These are phyloP conservation scores for Brasenia schreberi DNA, from an alignment of 164 flowering plant genomes.

Conservation along the genomic window DNA sequence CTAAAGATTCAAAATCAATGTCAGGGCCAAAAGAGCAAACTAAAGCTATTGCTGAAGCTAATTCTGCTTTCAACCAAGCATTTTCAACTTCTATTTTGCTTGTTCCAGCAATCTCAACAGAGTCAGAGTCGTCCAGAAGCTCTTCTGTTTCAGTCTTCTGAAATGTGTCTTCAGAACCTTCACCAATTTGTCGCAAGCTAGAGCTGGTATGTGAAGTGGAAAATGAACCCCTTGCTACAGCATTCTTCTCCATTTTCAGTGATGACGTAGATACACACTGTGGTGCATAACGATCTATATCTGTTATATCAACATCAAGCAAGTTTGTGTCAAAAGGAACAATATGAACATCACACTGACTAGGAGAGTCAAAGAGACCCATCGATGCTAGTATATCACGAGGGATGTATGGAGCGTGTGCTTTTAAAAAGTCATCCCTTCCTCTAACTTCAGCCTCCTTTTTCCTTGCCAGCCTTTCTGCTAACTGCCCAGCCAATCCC, in stretches of 20 bases:
- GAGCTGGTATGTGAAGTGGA: conserved; percentile 44
- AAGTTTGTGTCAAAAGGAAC: conserved; percentile 74
- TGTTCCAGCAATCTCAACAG: conserved; percentile 91
- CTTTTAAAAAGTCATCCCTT: conserved; percentile 75
- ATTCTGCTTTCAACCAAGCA: conserved; percentile 90
- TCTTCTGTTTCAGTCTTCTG: conserved; percentile 41
- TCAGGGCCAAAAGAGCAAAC: conserved; percentile 54
- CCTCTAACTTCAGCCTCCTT: conserved; percentile 78
- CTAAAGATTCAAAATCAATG: conserved; percentile 46
- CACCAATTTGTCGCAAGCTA: conserved; percentile 38
- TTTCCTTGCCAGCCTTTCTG: conserved; percentile 83
- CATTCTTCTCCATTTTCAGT: conserved; percentile 41
- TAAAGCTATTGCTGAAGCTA: conserved; percentile 76
- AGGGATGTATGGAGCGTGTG: conserved; percentile 57
- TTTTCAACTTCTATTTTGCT: conserved; percentile 96
- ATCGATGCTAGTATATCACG: conserved; percentile 67
- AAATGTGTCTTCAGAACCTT: conserved; percentile 7
- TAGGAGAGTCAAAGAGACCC: conserved; percentile 93
- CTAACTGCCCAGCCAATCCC: conserved; percentile 99
- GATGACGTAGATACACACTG: conserved; percentile 46
- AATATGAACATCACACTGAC: conserved; percentile 77
- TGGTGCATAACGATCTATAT: conserved; percentile 84
- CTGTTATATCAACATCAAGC: conserved; percentile 73
- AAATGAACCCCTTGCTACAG: conserved; percentile 35
- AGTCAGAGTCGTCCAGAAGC: conserved; percentile 41